Base-by-base conservation (phyloP, 2,329 filamentous ascomycete genomes). In the Penicillium psychrosexuale region DNA sequence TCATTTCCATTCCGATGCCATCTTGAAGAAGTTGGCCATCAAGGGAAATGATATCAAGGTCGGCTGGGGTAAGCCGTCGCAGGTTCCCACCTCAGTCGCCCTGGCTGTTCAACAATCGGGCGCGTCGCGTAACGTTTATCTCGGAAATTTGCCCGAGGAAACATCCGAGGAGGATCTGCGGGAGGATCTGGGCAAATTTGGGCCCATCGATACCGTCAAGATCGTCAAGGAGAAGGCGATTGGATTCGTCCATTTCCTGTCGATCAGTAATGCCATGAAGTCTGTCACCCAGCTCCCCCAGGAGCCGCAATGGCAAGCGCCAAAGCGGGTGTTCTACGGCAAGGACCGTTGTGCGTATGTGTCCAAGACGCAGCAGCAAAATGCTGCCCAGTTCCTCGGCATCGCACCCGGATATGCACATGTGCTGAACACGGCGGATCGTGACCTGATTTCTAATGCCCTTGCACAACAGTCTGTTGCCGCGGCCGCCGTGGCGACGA, bases 41-140 rank as follows among this genome's bases (percentile, higher is more conserved):
- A 92, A 96, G 77, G 93, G 93, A 27, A 94, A 97, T 79, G 94
- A 99, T 73, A 97, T 99, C 80, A 99, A 99, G 82, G 92, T 99
- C 67, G 94, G 94, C 60, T 99, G 94, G 94, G 94, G 94, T 61
- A 99, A 99, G 78, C 93, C 94, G 31, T 97, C 94, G 3, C 93
- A 96, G 75, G 94, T 99, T 0, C 94, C 94, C 3, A 97, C 93
- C 2, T 97, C 94, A 2, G 94, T 99, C 44, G 91, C 92, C n/a
- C 81, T 97, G 55, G 93, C 94, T 44, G 94, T 97, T 31, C 94
- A 99, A 78, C 94, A 99, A 76, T 97, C 92, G 12, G 92, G 92
- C 49, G 94, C 94, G 30, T 99, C 94, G 17, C 86, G 94, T 61
- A 99, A 99, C 70, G 94, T 99, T 33, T 99, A 99, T 71, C 82